These are phyloP conservation scores for Corymbia citriodora DNA, from an alignment of 441 rosid genomes.

Conservation along the genomic window DNA sequence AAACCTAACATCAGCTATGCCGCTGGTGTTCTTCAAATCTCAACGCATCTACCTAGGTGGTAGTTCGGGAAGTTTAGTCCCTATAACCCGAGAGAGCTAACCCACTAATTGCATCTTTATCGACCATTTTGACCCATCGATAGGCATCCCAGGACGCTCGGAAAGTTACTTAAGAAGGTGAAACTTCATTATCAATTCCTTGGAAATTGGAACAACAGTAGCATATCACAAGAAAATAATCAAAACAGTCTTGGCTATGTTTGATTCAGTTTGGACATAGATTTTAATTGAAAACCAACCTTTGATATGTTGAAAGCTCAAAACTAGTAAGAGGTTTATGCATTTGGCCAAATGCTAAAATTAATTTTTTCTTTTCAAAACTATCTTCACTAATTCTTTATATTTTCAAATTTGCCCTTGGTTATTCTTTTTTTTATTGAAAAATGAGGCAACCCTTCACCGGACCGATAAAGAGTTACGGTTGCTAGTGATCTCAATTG, in stretches of 20 bases:
- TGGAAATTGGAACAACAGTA: not conserved
- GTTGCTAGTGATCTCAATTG: fast-evolving
- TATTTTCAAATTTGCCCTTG: too few relatives aligned
- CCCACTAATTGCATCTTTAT: not conserved
- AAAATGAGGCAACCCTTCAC: too few relatives aligned
- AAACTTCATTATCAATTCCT: not conserved
- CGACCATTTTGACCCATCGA: not conserved
- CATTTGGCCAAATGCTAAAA: too few relatives aligned
- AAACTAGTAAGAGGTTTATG: too few relatives aligned
- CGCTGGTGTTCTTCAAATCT: not conserved
- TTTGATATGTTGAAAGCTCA: too few relatives aligned
- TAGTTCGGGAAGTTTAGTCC: not conserved
- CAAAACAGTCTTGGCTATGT: not conserved
- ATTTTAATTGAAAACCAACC: too few relatives aligned
- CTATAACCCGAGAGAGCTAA: not conserved
- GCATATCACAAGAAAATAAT: not conserved
- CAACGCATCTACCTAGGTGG: not conserved
- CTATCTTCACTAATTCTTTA: too few relatives aligned
- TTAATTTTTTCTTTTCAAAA: too few relatives aligned
- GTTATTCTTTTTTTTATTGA: too few relatives aligned
- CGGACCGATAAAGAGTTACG: too few relatives aligned
- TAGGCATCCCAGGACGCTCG: not conserved
- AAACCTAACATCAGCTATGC: not conserved
- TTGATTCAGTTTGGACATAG: too few relatives aligned
- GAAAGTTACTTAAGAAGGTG: not conserved